A percentile compares a stretch with the other conserved stretches of the same genome.
These are phyloP conservation scores for Sarocladium oryzae DNA, from an alignment of 2,329 filamentous ascomycete genomes.

Conservation along the genomic window DNA sequence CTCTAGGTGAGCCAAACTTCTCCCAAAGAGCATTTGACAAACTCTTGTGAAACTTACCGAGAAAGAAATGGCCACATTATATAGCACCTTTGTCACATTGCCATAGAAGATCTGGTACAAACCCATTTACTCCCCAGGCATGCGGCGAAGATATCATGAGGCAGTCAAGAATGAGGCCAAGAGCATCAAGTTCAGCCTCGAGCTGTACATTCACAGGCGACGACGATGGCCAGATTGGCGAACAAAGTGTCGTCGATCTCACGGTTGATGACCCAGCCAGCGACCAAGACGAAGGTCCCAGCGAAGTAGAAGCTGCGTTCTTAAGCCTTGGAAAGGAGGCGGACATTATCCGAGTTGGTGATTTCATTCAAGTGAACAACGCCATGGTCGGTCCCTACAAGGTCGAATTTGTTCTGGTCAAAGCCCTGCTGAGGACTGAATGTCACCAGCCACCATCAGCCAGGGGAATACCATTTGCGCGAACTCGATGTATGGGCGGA, in stretches of 20 bases:
- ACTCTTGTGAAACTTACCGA: no score
- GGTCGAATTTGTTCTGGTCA: slow-evolving; percentile 35
- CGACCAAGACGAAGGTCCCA: slow-evolving; percentile 12
- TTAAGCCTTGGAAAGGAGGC: slow-evolving; percentile 12
- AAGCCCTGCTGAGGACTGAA: slow-evolving; percentile 27
- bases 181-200: slow-evolving; percentile 12
- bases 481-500: slow-evolving; percentile 27
- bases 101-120: no score
- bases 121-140: neutral
- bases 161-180: neutral
- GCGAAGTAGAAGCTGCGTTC: slow-evolving; percentile 18
- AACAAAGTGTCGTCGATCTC: slow-evolving; percentile 27
- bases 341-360: slow-evolving; percentile 16
- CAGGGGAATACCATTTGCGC: slow-evolving; percentile 31
- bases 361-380: slow-evolving; percentile 22
- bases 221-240: neutral
- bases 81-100: no score
- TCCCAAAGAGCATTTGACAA: no score
- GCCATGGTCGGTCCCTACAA: slow-evolving; percentile 17
- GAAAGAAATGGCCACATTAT: no score
- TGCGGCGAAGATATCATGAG: neutral
- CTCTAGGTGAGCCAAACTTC: no score
- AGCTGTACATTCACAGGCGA: slow-evolving; percentile 19
- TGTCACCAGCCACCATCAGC: slow-evolving; percentile 17
- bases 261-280: slow-evolving; percentile 18